Evolutionary conservation across 257 asterid genomes (phyloP).

Genomic region (Mitragyna speciosa): DNA sequence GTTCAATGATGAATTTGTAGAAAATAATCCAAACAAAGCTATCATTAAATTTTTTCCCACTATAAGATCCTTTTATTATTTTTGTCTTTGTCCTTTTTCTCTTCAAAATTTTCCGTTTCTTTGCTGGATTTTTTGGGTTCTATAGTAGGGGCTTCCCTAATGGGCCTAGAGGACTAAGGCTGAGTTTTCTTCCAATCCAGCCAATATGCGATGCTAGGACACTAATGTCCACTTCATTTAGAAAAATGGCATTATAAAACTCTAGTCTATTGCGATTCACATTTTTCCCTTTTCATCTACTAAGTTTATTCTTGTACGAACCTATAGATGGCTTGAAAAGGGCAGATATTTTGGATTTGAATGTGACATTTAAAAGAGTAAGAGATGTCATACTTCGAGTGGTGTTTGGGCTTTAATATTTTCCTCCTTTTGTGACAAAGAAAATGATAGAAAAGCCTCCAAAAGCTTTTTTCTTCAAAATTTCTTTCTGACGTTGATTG

Average conservation of each 20-base stretch:
- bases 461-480: conserved; percentile 1
- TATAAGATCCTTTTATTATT: too few relatives aligned
- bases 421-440: conserved; percentile 4
- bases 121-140: too few relatives aligned
- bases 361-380: conserved; percentile 3
- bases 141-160: too few relatives aligned
- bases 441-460: conserved; percentile 9
- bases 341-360: conserved; percentile 3
- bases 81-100: too few relatives aligned
- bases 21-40: too few relatives aligned
- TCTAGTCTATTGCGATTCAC: neutral
- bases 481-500: conserved; percentile 6
- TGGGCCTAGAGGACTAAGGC: too few relatives aligned
- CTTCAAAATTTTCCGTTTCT: too few relatives aligned
- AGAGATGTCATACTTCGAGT: neutral
- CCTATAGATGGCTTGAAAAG: neutral
- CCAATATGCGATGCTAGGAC: too few relatives aligned
- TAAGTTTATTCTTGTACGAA: neutral
- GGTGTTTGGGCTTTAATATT: neutral
- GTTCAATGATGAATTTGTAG: too few relatives aligned
- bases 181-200: too few relatives aligned
- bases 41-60: too few relatives aligned
- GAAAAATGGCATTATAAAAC: neutral
- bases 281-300: neutral
- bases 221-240: too few relatives aligned